Conservation (phyloP, 192 early-diverging fungal species). For the Backusella westeae region DNA sequence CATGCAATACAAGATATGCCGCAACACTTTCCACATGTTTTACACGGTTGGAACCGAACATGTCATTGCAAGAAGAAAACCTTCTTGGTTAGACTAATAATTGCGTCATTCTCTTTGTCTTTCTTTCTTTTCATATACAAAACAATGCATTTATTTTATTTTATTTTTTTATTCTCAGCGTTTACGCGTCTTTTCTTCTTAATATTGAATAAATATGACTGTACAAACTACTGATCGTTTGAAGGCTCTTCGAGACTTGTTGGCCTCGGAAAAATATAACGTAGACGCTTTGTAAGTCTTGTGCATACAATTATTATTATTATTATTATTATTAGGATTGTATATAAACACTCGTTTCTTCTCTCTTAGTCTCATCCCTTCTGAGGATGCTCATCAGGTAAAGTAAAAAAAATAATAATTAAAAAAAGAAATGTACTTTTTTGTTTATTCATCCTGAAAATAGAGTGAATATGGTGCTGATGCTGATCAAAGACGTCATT, state of each 20-base stretch:
- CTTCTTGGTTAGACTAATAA: background rate
- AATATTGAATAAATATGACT: background rate
- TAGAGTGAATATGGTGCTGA: conserved; percentile 94
- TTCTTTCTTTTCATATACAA: no score
- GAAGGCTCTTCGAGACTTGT: conserved; percentile 4
- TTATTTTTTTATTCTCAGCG: background rate
- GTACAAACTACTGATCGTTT: conserved; percentile 5
- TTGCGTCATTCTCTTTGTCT: background rate
- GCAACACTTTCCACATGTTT: conserved; percentile 96
- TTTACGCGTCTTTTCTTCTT: background rate
- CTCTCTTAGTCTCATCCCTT: conserved; percentile 78
- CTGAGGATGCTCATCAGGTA: conserved; percentile 97
- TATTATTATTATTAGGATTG: no score
- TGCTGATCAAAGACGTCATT: conserved; percentile 83
- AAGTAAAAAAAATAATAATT: background rate
- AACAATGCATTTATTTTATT: background rate
- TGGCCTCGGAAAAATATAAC: conserved; percentile 16
- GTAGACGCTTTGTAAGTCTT: conserved; percentile 34
- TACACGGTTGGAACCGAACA: conserved; percentile 31
- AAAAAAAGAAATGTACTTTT: no score
- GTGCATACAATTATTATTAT: no score
- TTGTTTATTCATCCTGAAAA: no score
- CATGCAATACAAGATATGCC: conserved; percentile 94
- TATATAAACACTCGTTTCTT: background rate
- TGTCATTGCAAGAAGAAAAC: conserved; percentile 29